Base-by-base conservation (phyloP, 1,139 yeast genomes). In the Geotrichum cucujoidarum region DNA sequence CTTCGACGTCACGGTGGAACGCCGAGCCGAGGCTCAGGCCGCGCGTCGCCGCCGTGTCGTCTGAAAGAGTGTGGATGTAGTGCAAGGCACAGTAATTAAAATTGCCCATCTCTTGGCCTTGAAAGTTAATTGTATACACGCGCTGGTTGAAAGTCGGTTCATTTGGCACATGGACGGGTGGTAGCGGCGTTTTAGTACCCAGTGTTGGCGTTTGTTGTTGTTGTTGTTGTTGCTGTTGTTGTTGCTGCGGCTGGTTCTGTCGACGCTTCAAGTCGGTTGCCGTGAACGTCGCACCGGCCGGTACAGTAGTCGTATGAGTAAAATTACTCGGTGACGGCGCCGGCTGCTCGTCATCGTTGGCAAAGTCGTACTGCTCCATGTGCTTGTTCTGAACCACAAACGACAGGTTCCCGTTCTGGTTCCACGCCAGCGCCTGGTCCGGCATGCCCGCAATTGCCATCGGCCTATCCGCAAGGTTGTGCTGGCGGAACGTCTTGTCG, bases 361-460 rank as follows among this genome's bases (percentile, higher is more conserved):
- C 18, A 25, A 44, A 47, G 20, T 29, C 27, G 17, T 41, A 48
- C 22, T 42, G 51, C 22, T 48, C 51, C 33, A 40, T 40, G 25
- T 53, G 47, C 47, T 69, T 72, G 22, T 73, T 73, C 60, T 82
- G 88, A 40, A 71, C 71, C 4, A 80, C 73, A 56, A 80, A 77
- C 3, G 77, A 60, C 35, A 84, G 59, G 44, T 75, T 76, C 38
- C 77, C 74, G 30, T 67, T 60, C 1, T 69, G 76, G 51, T 83
- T 63, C 81, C 95, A 86, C 0, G 80, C 71, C 31, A 77, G 60
- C 0, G 86, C 72, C 1, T 73, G 72, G 2, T 75, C 66, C 4
- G 78, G 71, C 45, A 87, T 62, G 43, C 76, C 75, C 43, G 80
- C 81, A 5, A 80, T 64, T 1, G 82, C 78, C 22, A 72, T 65